Evolutionary conservation across 2,329 filamentous ascomycete species (phyloP), one percentile per base, ranked within the genome.

Genomic region (Graphilbum ipis-grandicollis): DNA sequence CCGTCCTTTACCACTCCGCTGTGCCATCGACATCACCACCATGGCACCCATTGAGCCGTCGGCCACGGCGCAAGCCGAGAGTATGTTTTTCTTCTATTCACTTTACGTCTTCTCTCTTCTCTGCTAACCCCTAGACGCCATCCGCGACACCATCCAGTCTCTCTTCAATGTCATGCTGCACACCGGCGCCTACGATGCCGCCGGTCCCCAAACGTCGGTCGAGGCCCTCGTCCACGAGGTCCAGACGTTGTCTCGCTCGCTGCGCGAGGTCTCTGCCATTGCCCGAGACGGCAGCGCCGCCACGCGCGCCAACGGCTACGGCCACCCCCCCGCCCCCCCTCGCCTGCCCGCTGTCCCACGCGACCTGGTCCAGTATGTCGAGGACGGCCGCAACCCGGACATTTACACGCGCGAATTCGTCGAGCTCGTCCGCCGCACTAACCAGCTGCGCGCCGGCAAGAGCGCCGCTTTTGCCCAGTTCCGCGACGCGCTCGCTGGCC

Each of bases 341-440:
- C 21, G 21, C 18, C 62, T 74, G 30, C 68, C 70, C 5, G 55
- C 52, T 23, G 63, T 77, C 18, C 74, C 74, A 3, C 66, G 66
- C 36, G 73, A 78, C 48, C 64, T 79, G 12, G 62, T 79, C 41
- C 62, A 71, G 49, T 80, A 80, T 56, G 75, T 80, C 47, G 75
- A 80, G 53, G 70, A 72, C 50, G 75, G 75, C 32, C 72, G 75
- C 35, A 80, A 80, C 58, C 75, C 75, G 3, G 75, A 80, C 55
- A 79, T 80, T 47, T 80, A 80, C 61, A 80, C 75, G 38, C 65
- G 75, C 48, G 75, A 80, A 58, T 79, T 80, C 48, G 74, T 79
- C 48, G 75, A 80, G 66, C 62, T 75, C 36, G 73, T 75, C 19
- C 59, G 74, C 38, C 62, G 73, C 33, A 63, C 67, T 30, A 80